Evolutionary conservation across 768 basidiomycete species (phyloP).

Genomic region (Panaeolus papilionaceus): DNA sequence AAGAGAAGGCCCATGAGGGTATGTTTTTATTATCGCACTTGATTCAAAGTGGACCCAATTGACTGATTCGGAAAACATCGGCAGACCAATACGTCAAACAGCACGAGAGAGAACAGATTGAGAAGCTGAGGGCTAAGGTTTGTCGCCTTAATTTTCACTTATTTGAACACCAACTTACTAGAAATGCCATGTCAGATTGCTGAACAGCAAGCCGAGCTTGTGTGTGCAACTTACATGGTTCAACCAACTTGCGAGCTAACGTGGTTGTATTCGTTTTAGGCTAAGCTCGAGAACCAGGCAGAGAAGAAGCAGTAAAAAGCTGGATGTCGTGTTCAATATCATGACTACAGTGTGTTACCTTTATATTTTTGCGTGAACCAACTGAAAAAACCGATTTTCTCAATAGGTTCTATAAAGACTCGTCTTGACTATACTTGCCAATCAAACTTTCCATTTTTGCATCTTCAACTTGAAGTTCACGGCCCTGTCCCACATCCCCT

Average conservation of each 20-base stretch:
- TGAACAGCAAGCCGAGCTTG: conserved; percentile 1
- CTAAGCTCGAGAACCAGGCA: not conserved
- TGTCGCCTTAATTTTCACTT: conserved; percentile 20
- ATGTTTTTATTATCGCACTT: not conserved
- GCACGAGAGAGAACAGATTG: conserved; percentile 62
- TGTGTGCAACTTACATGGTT: not conserved
- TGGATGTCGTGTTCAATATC: not conserved
- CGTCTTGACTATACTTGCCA: not conserved
- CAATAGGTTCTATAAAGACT: not conserved
- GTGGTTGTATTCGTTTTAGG: not conserved
- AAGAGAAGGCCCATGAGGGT: conserved; percentile 74
- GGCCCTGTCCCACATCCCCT: not conserved
- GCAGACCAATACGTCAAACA: conserved; percentile 69
- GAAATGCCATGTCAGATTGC: not conserved
- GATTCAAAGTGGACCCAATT: not conserved
- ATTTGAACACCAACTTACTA: not conserved
- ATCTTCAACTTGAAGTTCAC: not conserved
- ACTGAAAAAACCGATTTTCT: not conserved
- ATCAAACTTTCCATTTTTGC: not conserved
- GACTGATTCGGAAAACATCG: not conserved
- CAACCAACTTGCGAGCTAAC: not conserved
- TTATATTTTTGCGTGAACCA: not conserved
- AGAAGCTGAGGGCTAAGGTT: conserved; percentile 65
- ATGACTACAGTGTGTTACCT: not conserved
- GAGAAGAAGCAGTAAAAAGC: conserved; percentile 12